Evolutionary conservation across 306 rosid species (phyloP).

Genomic region (Hylodesmum podocarpum): DNA sequence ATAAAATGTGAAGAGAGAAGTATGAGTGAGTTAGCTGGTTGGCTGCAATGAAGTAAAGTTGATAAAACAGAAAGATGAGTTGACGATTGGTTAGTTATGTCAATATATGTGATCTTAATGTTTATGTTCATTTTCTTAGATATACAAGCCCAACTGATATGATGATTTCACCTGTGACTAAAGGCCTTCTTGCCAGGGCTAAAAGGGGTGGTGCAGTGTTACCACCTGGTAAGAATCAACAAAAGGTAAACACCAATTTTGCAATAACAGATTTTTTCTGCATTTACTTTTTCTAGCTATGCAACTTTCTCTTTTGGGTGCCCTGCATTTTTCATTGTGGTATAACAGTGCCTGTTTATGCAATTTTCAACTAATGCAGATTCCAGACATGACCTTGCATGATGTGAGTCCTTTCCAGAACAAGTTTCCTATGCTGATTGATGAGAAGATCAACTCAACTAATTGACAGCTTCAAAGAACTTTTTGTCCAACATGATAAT

Average conservation of each 20-base stretch:
- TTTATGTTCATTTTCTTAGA: conserved; percentile 36
- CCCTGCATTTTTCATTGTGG: neutral
- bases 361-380: conserved; percentile 36
- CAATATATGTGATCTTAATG: neutral
- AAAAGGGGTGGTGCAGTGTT: conserved; percentile 57
- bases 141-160: conserved; percentile 91
- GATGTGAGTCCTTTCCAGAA: conserved; percentile 43
- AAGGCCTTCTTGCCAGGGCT: conserved; percentile 75
- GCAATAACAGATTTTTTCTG: neutral
- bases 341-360: neutral
- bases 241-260: conserved; percentile 39
- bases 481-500: neutral
- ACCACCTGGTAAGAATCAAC: conserved; percentile 54
- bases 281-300: neutral
- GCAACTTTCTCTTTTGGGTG: neutral
- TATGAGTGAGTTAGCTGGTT: no score
- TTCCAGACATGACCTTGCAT: conserved; percentile 42
- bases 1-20: no score
- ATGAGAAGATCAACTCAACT: conserved; percentile 34
- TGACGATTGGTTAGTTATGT: neutral
- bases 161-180: conserved; percentile 79
- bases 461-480: conserved; percentile 17
- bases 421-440: conserved; percentile 30
- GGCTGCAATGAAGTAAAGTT: no score
- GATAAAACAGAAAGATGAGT: neutral